Evolutionary conservation across 2,329 filamentous ascomycete species (phyloP), one percentile per base, ranked within the genome.

Genomic region (Fusarium domesticum): DNA sequence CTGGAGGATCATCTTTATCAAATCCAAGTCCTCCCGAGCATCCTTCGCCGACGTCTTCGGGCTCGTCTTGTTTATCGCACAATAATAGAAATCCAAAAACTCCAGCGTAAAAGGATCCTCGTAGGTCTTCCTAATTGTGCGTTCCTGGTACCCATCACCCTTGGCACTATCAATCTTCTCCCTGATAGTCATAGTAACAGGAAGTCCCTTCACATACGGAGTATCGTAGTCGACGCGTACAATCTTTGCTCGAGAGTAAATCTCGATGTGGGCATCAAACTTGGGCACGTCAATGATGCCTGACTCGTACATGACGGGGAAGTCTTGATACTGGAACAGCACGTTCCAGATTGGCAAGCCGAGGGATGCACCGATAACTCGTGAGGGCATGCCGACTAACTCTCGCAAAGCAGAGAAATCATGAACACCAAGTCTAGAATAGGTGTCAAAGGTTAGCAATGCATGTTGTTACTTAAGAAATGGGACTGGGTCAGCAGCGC

Each of bases 211-310:
- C 7, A 78, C 67, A 46, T 73, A 78, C 0, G 77, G 78, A 1
- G 75, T 75, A 40, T 81, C 75, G 53, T 77, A 79, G 34, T 72
- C 59, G 8, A 82, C 64, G 6, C 63, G 68, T 2, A 82, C 71
- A 0, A 70, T 70, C 63, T 81, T 82, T 6, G 64, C 65, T 23
- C 67, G 60, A 0, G 72, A 72, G 47, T 77, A 81, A 0, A 82
- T 62, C 4, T 69, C 70, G 5, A 78, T 50, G 41, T 71, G 68
- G 0, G 74, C 71, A 45, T 78, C 75, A 48, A 78, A 78, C 4
- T 62, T 50, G 0, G 77, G 75, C 6, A 82, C 70, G 2, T 61
- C 54, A 47, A 79, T 73, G 18, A 79, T 69, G 0, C 78, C 78
- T 0, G 70, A 72, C 51, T 82, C 78, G 48, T 81, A 82, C 8